Percentiles rank a stretch among this genome's conserved stretches.
These are phyloP conservation scores for Globisporangium middletonii DNA, from an alignment of 352 stramenopile genomes.

Conservation along the genomic window DNA sequence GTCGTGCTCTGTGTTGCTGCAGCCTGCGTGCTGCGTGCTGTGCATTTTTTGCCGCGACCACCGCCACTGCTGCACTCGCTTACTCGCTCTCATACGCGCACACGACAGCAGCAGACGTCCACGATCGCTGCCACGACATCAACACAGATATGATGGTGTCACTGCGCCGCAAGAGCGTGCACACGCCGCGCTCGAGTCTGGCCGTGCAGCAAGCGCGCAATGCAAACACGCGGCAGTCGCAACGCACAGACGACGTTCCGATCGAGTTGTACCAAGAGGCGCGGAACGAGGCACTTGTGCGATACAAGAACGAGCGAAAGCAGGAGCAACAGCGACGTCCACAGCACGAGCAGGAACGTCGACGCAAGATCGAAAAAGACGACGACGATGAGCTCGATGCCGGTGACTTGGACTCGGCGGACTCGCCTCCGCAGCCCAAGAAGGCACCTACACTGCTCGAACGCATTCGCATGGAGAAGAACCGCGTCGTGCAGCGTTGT, in stretches of 20 bases:
- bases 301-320: constrained; percentile 1
- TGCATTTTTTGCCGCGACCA: too few species aligned
- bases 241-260: background rate
- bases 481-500: constrained; percentile 57
- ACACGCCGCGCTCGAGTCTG: background rate
- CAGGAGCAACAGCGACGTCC: background rate
- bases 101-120: background rate
- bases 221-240: background rate
- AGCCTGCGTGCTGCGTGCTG: too few species aligned
- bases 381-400: background rate
- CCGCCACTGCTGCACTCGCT: too few species aligned
- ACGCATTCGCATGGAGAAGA: constrained; percentile 40
- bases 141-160: background rate
- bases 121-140: background rate
- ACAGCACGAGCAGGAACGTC: background rate
- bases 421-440: background rate
- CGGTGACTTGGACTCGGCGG: background rate
- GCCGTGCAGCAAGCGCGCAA: background rate
- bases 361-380: background rate
- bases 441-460: constrained; percentile 17
- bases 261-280: constrained; percentile 8
- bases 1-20: too few species aligned
- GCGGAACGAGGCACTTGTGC: constrained; percentile 4
- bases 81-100: background rate
- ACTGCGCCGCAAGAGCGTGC: background rate